phyloP scores from a whole-genome alignment of 495 filamentous ascomycete species.

The Penicillium pancosmium region DNA sequence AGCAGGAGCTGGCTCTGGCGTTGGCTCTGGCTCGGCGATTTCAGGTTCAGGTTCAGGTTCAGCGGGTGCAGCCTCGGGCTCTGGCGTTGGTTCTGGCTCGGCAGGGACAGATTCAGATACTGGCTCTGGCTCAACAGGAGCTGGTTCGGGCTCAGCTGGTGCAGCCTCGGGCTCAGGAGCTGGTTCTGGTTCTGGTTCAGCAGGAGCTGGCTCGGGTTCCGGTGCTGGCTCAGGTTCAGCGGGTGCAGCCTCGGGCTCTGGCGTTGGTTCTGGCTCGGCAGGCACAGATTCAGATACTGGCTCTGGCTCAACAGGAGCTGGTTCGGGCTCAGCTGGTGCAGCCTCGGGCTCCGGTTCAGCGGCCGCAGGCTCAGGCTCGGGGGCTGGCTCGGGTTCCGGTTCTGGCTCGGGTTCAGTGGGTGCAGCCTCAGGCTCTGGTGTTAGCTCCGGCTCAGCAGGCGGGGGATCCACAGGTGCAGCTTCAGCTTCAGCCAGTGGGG shows the following conservation, averaged over 20 bases:
- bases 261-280: slow-evolving; percentile 10
- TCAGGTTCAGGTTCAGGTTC: slow-evolving; percentile 14
- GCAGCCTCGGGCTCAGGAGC: slow-evolving; percentile 11
- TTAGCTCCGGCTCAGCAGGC: neutral
- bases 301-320: slow-evolving; percentile 10
- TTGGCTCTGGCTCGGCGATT: slow-evolving; percentile 9
- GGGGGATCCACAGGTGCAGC: slow-evolving; percentile 9
- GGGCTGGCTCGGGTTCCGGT: neutral
- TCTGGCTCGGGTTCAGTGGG: slow-evolving; percentile 17
- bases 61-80: neutral
- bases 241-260: slow-evolving; percentile 8
- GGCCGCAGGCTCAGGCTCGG: slow-evolving; percentile 4
- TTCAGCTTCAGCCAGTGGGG: slow-evolving; percentile 7
- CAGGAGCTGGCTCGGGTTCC: neutral
- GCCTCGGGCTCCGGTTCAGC: slow-evolving; percentile 12
- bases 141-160: slow-evolving; percentile 1
- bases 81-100: slow-evolving; percentile 1
- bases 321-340: neutral
- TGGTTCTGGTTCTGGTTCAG: slow-evolving; percentile 12
- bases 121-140: neutral
- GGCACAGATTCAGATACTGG: slow-evolving; percentile 6
- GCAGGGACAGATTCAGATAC: slow-evolving; percentile 6
- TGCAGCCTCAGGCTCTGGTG: neutral
- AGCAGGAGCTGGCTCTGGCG: neutral
- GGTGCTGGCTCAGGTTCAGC: slow-evolving; percentile 8